phyloP scores from a whole-genome alignment of 1,284 basidiomycete species.

The Boletus holoroseus region DNA sequence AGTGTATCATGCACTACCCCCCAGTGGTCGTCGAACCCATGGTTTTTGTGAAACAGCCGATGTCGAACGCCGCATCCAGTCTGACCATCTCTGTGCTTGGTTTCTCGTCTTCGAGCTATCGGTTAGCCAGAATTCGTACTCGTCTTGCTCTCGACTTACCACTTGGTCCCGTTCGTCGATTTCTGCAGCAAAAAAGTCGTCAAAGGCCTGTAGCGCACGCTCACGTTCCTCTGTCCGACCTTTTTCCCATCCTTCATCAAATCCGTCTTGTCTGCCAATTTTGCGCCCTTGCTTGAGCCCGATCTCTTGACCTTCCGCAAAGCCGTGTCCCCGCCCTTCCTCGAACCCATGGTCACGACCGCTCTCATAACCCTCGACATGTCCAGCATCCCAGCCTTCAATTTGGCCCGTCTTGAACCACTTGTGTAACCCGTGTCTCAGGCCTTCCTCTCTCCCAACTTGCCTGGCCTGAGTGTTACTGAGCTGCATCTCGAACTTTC shows the following conservation, averaged over 20 bases:
- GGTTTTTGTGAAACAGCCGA: constrained; percentile 8
- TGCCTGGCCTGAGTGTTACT: constrained; percentile 46
- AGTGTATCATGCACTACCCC: not conserved
- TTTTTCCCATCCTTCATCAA: constrained; percentile 37
- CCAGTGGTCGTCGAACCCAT: constrained; percentile 23
- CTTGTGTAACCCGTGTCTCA: constrained; percentile 35
- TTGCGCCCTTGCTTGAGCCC: constrained; percentile 42
- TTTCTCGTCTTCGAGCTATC: constrained; percentile 12
- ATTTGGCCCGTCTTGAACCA: constrained; percentile 40
- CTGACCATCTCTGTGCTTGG: constrained; percentile 28
- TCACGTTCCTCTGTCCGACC: constrained; percentile 42
- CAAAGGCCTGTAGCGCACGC: constrained; percentile 49
- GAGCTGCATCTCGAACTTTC: constrained; percentile 45
- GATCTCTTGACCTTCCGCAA: constrained; percentile 37
- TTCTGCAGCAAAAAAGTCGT: constrained; percentile 47
- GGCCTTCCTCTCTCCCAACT: constrained; percentile 41
- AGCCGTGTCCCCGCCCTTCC: constrained; percentile 40
- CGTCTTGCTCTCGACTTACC: constrained; percentile 24
- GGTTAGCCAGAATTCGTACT: constrained; percentile 5
- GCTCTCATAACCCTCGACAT: constrained; percentile 40
- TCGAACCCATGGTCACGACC: constrained; percentile 46
- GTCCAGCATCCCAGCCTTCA: constrained; percentile 42
- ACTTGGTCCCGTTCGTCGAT: constrained; percentile 31
- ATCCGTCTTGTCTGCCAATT: constrained; percentile 42
- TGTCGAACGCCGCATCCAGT: constrained; percentile 27